Percentiles rank a stretch among this genome's conserved stretches.
Conservation (phyloP, 2,329 filamentous ascomycete species). For the Fusarium penzigii region DNA sequence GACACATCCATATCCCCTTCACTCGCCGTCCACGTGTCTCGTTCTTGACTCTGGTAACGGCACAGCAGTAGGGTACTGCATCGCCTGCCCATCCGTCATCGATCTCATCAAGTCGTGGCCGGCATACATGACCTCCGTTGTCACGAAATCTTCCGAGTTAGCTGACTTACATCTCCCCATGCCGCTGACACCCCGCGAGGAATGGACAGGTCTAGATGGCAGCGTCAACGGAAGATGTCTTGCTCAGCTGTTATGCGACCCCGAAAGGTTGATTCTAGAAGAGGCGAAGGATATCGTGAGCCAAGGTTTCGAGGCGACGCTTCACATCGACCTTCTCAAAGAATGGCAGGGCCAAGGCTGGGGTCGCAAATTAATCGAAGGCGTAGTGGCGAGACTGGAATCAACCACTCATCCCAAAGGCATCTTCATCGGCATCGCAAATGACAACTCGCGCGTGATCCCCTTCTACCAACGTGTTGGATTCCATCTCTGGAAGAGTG, state of each 20-base stretch:
- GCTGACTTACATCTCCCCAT: conserved; percentile 14
- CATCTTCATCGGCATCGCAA: conserved; percentile 40
- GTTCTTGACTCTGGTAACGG: conserved; percentile 51
- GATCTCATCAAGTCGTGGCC: conserved; percentile 41
- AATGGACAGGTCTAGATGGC: conserved; percentile 31
- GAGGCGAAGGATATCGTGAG: conserved; percentile 37
- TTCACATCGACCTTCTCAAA: conserved; percentile 52
- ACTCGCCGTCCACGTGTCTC: conserved; percentile 47
- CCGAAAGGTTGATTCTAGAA: conserved; percentile 40
- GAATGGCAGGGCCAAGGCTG: conserved; percentile 45
- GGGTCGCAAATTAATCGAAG: conserved; percentile 44
- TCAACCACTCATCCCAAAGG: conserved; percentile 7
- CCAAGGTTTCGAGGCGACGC: conserved; percentile 40
- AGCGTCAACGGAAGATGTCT: conserved; percentile 33
- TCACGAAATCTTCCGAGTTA: conserved; percentile 30
- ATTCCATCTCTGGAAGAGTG: conserved; percentile 40
- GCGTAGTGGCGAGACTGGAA: conserved; percentile 42
- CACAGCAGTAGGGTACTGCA: conserved; percentile 49
- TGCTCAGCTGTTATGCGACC: conserved; percentile 44
- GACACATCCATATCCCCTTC: conserved; percentile 51
- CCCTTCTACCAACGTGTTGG: conserved; percentile 50
- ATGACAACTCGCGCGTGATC: conserved; percentile 50
- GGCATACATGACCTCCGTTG: conserved; percentile 39
- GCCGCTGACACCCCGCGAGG: conserved; percentile 32
- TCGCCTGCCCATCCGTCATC: conserved; percentile 46